Evolutionary conservation across 306 rosid genomes (phyloP).

Genomic region (Sesbania bispinosa): DNA sequence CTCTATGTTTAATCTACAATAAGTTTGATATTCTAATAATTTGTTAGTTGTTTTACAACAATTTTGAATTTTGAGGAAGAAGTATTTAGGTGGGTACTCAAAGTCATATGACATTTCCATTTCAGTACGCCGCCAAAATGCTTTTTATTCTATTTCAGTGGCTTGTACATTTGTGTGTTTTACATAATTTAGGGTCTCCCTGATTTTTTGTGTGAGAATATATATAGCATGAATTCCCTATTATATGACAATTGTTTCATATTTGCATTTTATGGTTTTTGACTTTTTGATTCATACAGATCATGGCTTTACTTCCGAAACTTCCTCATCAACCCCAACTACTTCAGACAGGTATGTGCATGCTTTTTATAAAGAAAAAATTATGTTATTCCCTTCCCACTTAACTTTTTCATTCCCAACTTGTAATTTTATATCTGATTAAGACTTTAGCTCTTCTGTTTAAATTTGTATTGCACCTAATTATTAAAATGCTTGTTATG

Average conservation of each 20-base stretch:
- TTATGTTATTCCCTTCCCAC: not conserved
- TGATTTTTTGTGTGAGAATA: not conserved
- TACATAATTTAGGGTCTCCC: not conserved
- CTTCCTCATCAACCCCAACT: conserved; percentile 88
- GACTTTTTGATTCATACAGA: conserved; percentile 45
- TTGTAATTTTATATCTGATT: conserved; percentile 21
- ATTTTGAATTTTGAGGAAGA: conserved; percentile 1
- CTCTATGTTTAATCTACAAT: not conserved
- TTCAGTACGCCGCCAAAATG: not conserved
- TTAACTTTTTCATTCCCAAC: conserved; percentile 3
- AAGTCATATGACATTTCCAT: not conserved
- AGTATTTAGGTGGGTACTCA: not conserved
- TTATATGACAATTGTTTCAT: not conserved
- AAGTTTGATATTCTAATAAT: not conserved
- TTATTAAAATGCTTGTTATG: conserved; percentile 8
- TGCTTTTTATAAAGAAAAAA: not conserved
- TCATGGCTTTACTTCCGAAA: conserved; percentile 76
- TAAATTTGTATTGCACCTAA: conserved; percentile 8
- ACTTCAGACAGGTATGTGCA: conserved; percentile 83
- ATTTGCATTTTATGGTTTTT: not conserved
- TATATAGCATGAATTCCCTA: no score
- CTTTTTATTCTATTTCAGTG: not conserved
- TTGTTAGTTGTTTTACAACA: not conserved
- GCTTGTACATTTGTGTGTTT: not conserved
- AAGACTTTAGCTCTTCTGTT: not conserved